Percentiles rank a stretch among this genome's conserved stretches.
Evolutionary conservation across 495 filamentous ascomycete genomes (phyloP).

Genomic region (Penicillium cataractarum): DNA sequence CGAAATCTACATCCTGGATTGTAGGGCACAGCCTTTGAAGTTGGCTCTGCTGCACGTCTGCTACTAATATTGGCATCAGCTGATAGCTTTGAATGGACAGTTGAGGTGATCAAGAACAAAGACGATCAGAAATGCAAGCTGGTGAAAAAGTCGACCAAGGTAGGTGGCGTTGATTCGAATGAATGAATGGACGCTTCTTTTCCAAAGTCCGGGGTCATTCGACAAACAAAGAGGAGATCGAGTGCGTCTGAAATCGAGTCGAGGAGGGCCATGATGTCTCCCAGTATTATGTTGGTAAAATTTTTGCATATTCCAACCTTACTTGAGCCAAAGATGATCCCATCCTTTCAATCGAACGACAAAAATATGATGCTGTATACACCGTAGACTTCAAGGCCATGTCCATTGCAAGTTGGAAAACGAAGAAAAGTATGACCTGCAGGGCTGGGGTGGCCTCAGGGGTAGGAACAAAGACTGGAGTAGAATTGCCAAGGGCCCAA

Average conservation of each 20-base stretch:
- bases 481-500: neutral
- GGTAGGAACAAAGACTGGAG: neutral
- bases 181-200: neutral
- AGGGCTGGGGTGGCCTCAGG: neutral
- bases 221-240: neutral
- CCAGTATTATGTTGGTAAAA: too few relatives aligned
- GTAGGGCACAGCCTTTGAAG: neutral
- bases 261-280: neutral
- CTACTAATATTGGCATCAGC: neutral
- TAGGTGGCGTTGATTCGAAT: neutral
- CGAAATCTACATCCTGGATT: neutral
- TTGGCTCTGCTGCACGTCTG: neutral
- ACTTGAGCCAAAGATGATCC: neutral
- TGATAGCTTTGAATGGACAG: neutral
- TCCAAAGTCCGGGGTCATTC: neutral
- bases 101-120: neutral
- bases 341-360: neutral
- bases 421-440: neutral
- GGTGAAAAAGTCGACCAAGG: neutral
- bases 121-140: neutral
- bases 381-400: neutral
- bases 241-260: neutral
- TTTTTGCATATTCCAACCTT: too few relatives aligned
- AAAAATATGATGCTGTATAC: neutral
- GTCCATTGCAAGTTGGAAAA: neutral